Conservation (phyloP, 78 protist genomes). For the Corallochytrium limacisporum region DNA sequence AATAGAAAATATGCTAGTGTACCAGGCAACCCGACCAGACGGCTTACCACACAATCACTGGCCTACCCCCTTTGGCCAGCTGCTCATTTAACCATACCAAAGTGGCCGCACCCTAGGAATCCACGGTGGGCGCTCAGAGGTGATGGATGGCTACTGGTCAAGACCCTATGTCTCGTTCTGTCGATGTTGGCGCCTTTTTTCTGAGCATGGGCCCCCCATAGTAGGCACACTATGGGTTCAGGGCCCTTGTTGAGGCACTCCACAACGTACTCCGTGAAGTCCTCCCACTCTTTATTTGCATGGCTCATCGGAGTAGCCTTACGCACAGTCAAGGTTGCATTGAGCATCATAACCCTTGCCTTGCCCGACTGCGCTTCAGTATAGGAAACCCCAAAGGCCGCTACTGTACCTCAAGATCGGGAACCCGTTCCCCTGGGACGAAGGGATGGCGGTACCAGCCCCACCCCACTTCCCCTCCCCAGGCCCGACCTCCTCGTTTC, state of each 20-base stretch:
- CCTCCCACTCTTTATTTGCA: slow-evolving; percentile 27
- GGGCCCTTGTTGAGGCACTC: background rate
- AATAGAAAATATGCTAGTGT: background rate
- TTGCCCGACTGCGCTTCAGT: too few relatives aligned
- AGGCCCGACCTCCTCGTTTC: too few relatives aligned
- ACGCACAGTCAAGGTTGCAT: slow-evolving; percentile 55
- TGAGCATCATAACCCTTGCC: slow-evolving; percentile 73
- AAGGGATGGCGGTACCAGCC: too few relatives aligned
- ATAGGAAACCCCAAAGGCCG: too few relatives aligned
- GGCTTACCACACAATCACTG: slow-evolving; percentile 37
- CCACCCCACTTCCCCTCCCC: too few relatives aligned
- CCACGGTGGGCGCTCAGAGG: slow-evolving; percentile 24
- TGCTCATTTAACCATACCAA: slow-evolving; percentile 28
- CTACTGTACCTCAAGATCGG: too few relatives aligned
- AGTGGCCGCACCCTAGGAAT: slow-evolving; percentile 42
- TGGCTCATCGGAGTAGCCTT: slow-evolving; percentile 33
- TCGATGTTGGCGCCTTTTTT: background rate
- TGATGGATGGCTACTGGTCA: slow-evolving; percentile 51
- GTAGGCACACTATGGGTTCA: background rate
- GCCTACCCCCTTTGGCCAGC: background rate
- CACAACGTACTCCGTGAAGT: slow-evolving; percentile 42
- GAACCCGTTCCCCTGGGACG: too few relatives aligned
- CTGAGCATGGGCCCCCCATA: background rate
- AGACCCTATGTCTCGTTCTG: slow-evolving; percentile 16
- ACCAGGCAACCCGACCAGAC: background rate